Percentiles rank a stretch among this genome's conserved stretches.
Evolutionary conservation across 257 asterid genomes (phyloP).

Genomic region (Eustoma russellianum): DNA sequence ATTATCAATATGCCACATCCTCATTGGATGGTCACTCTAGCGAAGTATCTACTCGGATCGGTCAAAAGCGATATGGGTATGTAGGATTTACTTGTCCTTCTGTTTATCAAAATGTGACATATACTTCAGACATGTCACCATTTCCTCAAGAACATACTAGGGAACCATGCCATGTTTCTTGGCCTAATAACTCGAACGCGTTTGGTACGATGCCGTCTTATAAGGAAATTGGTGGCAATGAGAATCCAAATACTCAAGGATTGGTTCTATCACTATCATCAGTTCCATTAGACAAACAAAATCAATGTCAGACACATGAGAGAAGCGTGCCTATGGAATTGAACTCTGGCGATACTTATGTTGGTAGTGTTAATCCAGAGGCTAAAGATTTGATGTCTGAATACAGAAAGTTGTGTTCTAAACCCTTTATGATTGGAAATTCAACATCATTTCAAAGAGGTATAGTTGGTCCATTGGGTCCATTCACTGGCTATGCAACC

Average conservation of each 20-base stretch:
- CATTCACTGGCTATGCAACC: conserved; percentile 71
- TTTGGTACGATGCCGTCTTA: conserved; percentile 21
- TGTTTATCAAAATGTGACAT: conserved; percentile 27
- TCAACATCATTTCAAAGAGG: conserved; percentile 24
- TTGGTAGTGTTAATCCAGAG: conserved; percentile 4
- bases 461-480: conserved; percentile 60
- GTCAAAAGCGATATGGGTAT: conserved; percentile 4
- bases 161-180: conserved; percentile 14
- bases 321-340: conserved; percentile 12
- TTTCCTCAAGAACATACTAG: conserved; percentile 15
- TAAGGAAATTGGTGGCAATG: conserved; percentile 11
- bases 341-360: conserved; percentile 7
- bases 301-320: conserved; percentile 12
- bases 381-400: conserved; percentile 17
- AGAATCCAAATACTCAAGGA: conserved; percentile 31
- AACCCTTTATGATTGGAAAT: conserved; percentile 7
- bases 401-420: conserved; percentile 11
- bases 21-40: conserved; percentile 8
- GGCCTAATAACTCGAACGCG: conserved; percentile 26
- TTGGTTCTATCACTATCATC: conserved; percentile 56
- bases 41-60: conserved; percentile 10
- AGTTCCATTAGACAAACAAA: conserved; percentile 29
- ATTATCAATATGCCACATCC: conserved; percentile 18
- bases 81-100: conserved; percentile 21
- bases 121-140: conserved; percentile 17